A percentile compares a stretch with the other conserved stretches of the same genome.
phyloP scores from a whole-genome alignment of 495 filamentous ascomycete species.

The Podospora bellae-mahoneyi region DNA sequence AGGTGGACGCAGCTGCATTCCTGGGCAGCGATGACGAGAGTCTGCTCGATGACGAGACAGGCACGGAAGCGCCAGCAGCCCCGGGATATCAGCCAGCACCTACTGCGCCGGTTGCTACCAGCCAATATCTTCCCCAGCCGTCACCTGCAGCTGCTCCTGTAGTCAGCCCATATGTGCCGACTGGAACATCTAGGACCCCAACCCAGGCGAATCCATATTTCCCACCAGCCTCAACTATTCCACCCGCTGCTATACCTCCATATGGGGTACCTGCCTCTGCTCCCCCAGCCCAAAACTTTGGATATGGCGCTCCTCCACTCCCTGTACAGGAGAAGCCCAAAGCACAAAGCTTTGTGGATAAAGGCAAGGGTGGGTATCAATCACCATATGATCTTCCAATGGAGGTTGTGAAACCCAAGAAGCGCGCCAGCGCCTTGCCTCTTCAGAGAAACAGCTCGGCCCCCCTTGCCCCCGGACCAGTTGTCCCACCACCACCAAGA shows the following conservation, averaged over 20 bases:
- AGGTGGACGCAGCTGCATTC: conserved; percentile 54
- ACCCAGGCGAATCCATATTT: conserved; percentile 37
- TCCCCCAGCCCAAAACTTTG: conserved; percentile 43
- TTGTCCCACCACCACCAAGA: conserved; percentile 49
- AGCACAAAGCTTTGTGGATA: conserved; percentile 79
- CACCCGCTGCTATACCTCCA: conserved; percentile 31
- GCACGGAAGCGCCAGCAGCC: conserved; percentile 20
- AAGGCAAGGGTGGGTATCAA: conserved; percentile 82
- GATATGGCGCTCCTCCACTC: conserved; percentile 41
- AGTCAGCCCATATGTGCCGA: conserved; percentile 26
- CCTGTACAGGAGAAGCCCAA: conserved; percentile 47
- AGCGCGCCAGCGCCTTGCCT: conserved; percentile 45
- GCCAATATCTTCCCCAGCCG: conserved; percentile 36
- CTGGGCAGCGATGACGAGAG: conserved; percentile 71
- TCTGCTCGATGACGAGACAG: conserved; percentile 59
- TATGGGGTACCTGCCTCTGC: conserved; percentile 37
- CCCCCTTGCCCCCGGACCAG: conserved; percentile 43
- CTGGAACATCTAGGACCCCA: conserved; percentile 27
- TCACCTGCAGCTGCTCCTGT: conserved; percentile 3
- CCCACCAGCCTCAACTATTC: conserved; percentile 26
- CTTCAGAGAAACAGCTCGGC: conserved; percentile 24
- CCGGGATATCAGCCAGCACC: conserved; percentile 15
- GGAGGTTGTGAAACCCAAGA: conserved; percentile 70
- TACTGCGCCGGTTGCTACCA: conserved; percentile 24
- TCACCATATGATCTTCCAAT: conserved; percentile 95